These are phyloP conservation scores for Kwoniella shivajii DNA, from an alignment of 1,284 basidiomycete genomes.

Conservation along the genomic window DNA sequence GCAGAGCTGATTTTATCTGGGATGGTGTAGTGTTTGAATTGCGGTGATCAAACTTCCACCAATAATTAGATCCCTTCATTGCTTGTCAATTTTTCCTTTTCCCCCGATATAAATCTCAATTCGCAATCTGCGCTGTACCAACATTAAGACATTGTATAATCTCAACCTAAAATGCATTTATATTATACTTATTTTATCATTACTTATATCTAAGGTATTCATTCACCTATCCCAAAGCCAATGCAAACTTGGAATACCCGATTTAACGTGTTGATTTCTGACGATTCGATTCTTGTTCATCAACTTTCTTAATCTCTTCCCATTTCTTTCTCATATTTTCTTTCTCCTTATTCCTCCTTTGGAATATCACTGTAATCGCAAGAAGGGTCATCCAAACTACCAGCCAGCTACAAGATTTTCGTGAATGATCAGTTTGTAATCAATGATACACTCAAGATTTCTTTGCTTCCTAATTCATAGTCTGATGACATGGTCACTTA, in stretches of 20 bases:
- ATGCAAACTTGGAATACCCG: no score
- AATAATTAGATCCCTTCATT: constrained; percentile 48
- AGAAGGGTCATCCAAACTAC: constrained; percentile 27
- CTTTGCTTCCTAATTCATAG: no score
- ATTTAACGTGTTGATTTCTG: no score
- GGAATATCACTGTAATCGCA: constrained; percentile 20
- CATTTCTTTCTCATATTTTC: constrained; percentile 25
- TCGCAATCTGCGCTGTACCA: neutral
- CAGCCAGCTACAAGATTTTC: constrained; percentile 24
- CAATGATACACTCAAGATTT: no score
- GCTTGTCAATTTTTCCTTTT: neutral
- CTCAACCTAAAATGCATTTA: constrained; percentile 2
- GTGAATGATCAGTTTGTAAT: no score
- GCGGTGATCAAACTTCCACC: constrained; percentile 53
- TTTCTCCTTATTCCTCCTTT: constrained; percentile 26
- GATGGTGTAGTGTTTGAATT: constrained; percentile 50
- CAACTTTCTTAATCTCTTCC: constrained; percentile 26
- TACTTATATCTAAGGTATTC: no score
- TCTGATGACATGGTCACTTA: constrained; percentile 24
- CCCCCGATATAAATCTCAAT: neutral
- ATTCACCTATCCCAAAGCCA: no score
- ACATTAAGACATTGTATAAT: constrained; percentile 2
- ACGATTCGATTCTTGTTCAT: constrained; percentile 7
- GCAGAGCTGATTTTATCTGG: neutral
- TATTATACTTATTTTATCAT: neutral